Evolutionary conservation across 345 rosid genomes (phyloP).

Genomic region (Eucalyptus virginea): DNA sequence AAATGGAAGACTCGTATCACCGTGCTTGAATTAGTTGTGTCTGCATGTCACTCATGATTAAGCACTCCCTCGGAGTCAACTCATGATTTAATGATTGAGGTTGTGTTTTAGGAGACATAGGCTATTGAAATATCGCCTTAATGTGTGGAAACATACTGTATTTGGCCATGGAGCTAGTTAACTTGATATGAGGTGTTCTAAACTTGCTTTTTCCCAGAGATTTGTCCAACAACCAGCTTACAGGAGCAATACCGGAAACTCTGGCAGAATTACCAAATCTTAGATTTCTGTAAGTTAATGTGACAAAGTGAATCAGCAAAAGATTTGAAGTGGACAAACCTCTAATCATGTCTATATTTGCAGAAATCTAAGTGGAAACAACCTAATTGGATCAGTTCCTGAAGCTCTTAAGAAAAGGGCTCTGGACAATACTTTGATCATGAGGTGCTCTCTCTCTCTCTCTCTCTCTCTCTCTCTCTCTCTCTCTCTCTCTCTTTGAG

Average conservation of each 20-base stretch:
- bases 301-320: not conserved
- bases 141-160: not conserved
- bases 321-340: not conserved
- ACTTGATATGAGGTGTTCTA: not conserved
- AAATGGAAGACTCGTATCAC: not conserved
- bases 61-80: not conserved
- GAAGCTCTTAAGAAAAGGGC: slow-evolving; percentile 11
- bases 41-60: not conserved
- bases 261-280: slow-evolving; percentile 13
- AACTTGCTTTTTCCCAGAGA: slow-evolving; percentile 18
- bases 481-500: no score
- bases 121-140: not conserved
- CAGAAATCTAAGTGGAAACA: slow-evolving; percentile 32
- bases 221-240: slow-evolving; percentile 36
- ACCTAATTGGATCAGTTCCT: slow-evolving; percentile 30
- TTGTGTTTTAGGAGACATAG: not conserved
- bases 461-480: no score
- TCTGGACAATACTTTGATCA: not conserved
- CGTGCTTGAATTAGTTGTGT: not conserved
- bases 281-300: slow-evolving; percentile 30
- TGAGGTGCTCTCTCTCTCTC: not conserved
- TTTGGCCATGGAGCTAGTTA: not conserved
- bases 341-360: not conserved
- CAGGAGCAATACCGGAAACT: slow-evolving; percentile 14
- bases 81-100: not conserved